Base-by-base conservation (phyloP, 257 asterid species). In the Ilex asprella region DNA sequence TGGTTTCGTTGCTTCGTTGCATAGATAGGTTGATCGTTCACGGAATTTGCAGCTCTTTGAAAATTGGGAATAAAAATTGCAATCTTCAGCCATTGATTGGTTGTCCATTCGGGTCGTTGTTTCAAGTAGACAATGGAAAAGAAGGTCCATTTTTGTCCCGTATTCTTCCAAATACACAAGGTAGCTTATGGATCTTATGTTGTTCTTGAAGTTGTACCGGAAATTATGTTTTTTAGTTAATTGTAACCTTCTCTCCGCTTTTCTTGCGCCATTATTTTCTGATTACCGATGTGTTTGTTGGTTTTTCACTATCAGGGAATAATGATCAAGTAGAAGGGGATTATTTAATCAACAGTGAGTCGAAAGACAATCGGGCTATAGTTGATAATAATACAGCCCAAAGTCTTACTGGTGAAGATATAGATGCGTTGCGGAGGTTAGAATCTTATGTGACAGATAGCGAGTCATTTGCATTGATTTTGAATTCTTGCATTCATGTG, bases 351-450 rank as follows among this genome's bases (percentile, higher is more conserved):
- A 30, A 58, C 70, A 81, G 75, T 65, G 95, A 75, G 74, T 65
- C 80, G 70, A 84, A 88, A 70, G 99, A 92, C 74, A 92, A 92
- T 67, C 89, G 97, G 32, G 78, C 82, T 27, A 39, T 92, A 71
- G 82, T 89, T 63, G 99, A 92, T 79, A 89, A 86, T 78, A 92
- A 92, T 71, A 83, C 90, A 47, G 93, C 99, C 52, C 99, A 92
- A 78, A 79, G 76, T 64, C 95, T 92, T 60, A 83, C 93, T 4
- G 86, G 83, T 57, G 99, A 86, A 68, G 95, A 85, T 73, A 89
- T 92, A 44, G 91, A 86, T 21, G 90, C 70, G 58, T 62, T 92
- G 96, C 72, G 89, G 56, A 92, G 81, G 99, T 92, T 58, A 65
- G 69, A 47, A 61, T 46, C 64, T 70, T 62, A 35, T 2, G 7